These are phyloP conservation scores for Aschersonia sp. DNA, from an alignment of 2,329 filamentous ascomycete genomes.

Conservation along the genomic window DNA sequence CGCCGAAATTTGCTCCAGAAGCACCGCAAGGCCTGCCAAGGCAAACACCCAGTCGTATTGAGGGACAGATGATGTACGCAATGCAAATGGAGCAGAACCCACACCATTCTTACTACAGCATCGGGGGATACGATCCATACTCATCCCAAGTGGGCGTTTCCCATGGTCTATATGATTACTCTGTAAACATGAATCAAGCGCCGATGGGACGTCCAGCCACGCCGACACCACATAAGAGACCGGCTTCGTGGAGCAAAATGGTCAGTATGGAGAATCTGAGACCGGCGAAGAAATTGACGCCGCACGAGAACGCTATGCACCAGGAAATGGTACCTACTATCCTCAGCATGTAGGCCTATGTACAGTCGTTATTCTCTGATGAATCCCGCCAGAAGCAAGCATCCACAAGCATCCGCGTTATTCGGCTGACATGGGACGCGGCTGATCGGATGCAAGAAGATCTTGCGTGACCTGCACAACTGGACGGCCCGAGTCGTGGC, in stretches of 20 bases:
- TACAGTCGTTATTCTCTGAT: not conserved
- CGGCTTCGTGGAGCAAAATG: slow-evolving; percentile 22
- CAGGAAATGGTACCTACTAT: slow-evolving; percentile 11
- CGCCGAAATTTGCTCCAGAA: slow-evolving; percentile 24
- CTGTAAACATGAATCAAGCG: slow-evolving; percentile 10
- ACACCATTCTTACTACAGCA: slow-evolving; percentile 12
- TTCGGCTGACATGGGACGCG: too few relatives aligned
- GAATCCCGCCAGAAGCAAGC: too few relatives aligned
- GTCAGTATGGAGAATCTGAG: slow-evolving; percentile 22
- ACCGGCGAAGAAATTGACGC: slow-evolving; percentile 19
- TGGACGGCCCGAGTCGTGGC: too few relatives aligned
- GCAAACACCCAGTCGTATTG: slow-evolving; percentile 18
- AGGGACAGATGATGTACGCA: slow-evolving; percentile 15
- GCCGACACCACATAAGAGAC: slow-evolving; percentile 22
- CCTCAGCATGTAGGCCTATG: slow-evolving; percentile 10
- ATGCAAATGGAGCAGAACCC: slow-evolving; percentile 16
- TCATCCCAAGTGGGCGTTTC: slow-evolving; percentile 5
- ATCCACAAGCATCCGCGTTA: too few relatives aligned
- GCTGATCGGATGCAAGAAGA: too few relatives aligned
- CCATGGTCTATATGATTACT: slow-evolving; percentile 11
- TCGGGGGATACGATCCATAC: slow-evolving; percentile 7
- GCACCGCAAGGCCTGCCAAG: slow-evolving; percentile 11
- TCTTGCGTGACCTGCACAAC: too few relatives aligned
- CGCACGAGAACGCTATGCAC: slow-evolving; percentile 12
- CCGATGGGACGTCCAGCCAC: slow-evolving; percentile 19